These are phyloP conservation scores for Fusarium multiceps DNA, from an alignment of 2,329 filamentous ascomycete genomes.

Conservation along the genomic window DNA sequence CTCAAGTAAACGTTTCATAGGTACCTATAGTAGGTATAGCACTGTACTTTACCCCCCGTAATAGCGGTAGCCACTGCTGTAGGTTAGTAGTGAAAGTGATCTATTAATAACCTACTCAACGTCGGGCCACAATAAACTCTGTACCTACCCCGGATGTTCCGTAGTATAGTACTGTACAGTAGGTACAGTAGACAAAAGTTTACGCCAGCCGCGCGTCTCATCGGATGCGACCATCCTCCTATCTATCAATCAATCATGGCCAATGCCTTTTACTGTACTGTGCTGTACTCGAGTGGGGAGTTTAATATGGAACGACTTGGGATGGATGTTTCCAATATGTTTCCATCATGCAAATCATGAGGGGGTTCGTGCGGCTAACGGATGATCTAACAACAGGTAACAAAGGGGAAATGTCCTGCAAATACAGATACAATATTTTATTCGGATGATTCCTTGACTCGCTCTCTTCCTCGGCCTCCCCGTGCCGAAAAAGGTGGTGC, in stretches of 20 bases:
- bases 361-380: conserved; percentile 9
- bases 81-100: neutral
- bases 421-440: neutral
- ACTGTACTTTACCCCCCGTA: neutral
- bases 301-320: neutral
- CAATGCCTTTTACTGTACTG: neutral
- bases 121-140: neutral
- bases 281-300: neutral
- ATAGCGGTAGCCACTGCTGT: neutral
- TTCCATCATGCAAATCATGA: conserved; percentile 16
- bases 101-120: conserved; percentile 4
- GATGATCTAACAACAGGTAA: neutral
- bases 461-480: conserved; percentile 21
- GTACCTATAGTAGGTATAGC: no score
- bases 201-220: conserved; percentile 19
- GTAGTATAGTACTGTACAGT: neutral
- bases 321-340: conserved; percentile 13
- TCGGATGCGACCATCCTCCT: neutral
- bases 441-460: conserved; percentile 8
- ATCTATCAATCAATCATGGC: neutral
- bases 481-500: conserved; percentile 33
- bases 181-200: neutral
- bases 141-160: conserved; percentile 1
- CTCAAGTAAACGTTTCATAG: conserved; percentile 7
- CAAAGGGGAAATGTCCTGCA: neutral